phyloP scores from a whole-genome alignment of 768 basidiomycete species.

The Leccinum disarticulatum region DNA sequence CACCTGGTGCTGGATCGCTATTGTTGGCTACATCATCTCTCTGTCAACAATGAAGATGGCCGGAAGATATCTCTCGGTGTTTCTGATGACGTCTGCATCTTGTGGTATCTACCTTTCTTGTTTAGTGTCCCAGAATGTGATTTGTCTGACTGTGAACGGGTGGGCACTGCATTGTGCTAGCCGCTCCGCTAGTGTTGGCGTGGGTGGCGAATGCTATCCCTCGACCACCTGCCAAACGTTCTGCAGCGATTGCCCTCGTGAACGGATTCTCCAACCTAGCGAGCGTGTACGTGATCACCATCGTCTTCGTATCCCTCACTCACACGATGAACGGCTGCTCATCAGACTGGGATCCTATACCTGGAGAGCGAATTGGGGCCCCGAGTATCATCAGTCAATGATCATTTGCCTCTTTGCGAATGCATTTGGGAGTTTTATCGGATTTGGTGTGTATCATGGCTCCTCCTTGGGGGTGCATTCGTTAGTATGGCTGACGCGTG shows the following conservation, averaged over 20 bases:
- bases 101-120: too few species aligned
- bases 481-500: too few species aligned
- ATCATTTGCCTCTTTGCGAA: slow-evolving; percentile 43
- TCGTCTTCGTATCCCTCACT: neutral
- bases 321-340: neutral
- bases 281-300: slow-evolving; percentile 45
- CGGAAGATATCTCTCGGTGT: too few species aligned
- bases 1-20: too few species aligned
- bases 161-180: slow-evolving; percentile 15
- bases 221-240: slow-evolving; percentile 53
- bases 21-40: too few species aligned
- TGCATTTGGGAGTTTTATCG: slow-evolving; percentile 32
- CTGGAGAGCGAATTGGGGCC: slow-evolving; percentile 63
- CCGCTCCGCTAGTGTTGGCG: slow-evolving; percentile 47
- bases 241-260: slow-evolving; percentile 60
- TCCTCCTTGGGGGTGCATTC: too few species aligned
- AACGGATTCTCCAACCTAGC: slow-evolving; percentile 61
- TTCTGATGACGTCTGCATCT: too few species aligned
- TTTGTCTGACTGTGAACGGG: neutral
- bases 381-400: slow-evolving; percentile 62
- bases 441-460: slow-evolving; percentile 31
- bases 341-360: slow-evolving; percentile 59
- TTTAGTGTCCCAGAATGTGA: neutral
- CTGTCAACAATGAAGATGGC: too few species aligned
- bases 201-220: slow-evolving; percentile 64